A percentile compares a stretch with the other conserved stretches of the same genome.
Conservation (phyloP, 2,329 filamentous ascomycete species). For the Pestalotiopsis sp. region DNA sequence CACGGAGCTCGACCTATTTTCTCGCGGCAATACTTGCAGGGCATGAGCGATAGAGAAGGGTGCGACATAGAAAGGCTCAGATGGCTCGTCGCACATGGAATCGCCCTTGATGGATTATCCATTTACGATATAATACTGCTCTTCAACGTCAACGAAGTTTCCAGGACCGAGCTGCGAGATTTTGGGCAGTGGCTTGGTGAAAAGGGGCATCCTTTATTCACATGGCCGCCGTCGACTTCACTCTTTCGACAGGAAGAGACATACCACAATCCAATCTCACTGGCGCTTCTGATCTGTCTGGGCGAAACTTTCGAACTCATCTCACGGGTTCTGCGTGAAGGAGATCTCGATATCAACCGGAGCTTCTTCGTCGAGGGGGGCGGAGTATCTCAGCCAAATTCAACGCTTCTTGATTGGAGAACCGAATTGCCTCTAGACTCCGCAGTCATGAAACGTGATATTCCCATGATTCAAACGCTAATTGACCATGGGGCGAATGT, state of each 20-base stretch:
- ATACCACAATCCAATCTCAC: neutral
- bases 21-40: neutral
- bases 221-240: neutral
- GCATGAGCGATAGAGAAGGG: fast-evolving
- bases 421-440: too few relatives aligned
- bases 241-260: neutral
- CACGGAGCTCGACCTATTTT: neutral
- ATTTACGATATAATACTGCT: neutral
- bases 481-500: too few relatives aligned
- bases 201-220: neutral
- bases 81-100: neutral
- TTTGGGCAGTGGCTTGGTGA: neutral
- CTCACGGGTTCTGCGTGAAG: neutral
- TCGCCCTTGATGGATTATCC: neutral
- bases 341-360: neutral
- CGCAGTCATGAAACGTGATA: too few relatives aligned
- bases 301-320: neutral
- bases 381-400: too few relatives aligned
- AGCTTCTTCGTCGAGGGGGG: too few relatives aligned
- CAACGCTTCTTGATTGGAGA: too few relatives aligned
- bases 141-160: too few relatives aligned
- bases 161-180: neutral
- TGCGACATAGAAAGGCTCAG: neutral
- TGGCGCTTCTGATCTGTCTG: neutral
- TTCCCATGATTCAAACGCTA: neutral